These are phyloP conservation scores for Ophiognomonia clavigignenti-juglandacearum DNA, from an alignment of 2,329 filamentous ascomycete genomes.

Conservation along the genomic window DNA sequence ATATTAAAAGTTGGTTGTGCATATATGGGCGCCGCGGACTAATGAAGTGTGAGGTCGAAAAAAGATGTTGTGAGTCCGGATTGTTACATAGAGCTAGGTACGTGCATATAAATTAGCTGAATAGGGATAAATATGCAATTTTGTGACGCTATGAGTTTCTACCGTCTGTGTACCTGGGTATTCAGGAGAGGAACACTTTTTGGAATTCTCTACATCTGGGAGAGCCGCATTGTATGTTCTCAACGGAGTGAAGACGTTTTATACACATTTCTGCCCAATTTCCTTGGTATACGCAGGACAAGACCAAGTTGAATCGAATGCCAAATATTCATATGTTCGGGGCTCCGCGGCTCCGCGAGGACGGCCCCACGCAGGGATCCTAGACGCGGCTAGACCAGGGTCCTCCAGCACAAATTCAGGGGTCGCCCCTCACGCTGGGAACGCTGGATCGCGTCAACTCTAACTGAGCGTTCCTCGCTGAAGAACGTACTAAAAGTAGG, in stretches of 20 bases:
- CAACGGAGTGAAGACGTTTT: too few relatives aligned
- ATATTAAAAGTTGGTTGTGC: neutral
- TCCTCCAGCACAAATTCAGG: neutral
- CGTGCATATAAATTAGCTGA: neutral
- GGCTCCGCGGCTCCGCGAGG: neutral
- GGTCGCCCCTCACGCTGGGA: neutral
- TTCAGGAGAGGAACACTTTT: neutral
- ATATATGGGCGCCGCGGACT: too few relatives aligned
- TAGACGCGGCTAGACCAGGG: neutral
- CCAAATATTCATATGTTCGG: too few relatives aligned
- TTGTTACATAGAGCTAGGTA: neutral
- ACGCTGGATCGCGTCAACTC: neutral
- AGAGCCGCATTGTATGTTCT: too few relatives aligned
- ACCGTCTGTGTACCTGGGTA: too few relatives aligned
- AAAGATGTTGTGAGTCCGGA: neutral
- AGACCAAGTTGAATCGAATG: too few relatives aligned
- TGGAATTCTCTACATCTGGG: too few relatives aligned
- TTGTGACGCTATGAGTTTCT: neutral
- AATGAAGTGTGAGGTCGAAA: too few relatives aligned
- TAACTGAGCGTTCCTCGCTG: too few relatives aligned
- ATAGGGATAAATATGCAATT: neutral
- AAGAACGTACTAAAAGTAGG: too few relatives aligned
- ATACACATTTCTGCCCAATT: too few relatives aligned
- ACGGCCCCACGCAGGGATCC: neutral
- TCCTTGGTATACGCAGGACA: too few relatives aligned